A percentile compares a stretch with the other conserved stretches of the same genome.
Conservation (phyloP, 2,329 filamentous ascomycete species). For the Sporothrix brunneoviolacea region DNA sequence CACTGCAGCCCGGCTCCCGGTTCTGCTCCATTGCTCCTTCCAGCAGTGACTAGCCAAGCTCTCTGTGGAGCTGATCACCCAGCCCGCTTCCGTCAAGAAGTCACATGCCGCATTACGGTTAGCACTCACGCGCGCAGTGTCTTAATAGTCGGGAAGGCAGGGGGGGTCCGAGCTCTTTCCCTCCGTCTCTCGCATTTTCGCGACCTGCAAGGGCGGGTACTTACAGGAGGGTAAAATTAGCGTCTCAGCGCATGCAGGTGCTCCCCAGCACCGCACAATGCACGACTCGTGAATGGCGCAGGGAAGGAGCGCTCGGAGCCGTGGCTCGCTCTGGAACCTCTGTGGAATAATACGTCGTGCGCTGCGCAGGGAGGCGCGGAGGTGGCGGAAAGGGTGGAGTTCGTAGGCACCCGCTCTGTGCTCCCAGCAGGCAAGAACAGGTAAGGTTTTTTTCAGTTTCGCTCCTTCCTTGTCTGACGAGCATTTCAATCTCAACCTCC, state of each 20-base stretch:
- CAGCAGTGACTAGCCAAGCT: too few species aligned
- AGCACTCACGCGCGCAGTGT: too few species aligned
- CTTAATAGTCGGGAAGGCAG: too few species aligned
- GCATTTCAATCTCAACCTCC: conserved; percentile 6
- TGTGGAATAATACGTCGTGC: too few species aligned
- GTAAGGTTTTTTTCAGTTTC: not conserved
- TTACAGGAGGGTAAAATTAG: not conserved
- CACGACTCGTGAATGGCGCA: not conserved
- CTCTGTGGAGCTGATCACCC: too few species aligned
- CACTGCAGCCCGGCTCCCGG: too few species aligned
- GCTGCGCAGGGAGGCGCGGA: conserved; percentile 9
- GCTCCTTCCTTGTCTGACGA: conserved; percentile 9
- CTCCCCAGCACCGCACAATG: not conserved
- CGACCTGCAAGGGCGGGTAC: conserved; percentile 2
- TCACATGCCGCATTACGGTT: too few species aligned
- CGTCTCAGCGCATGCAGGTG: conserved; percentile 2
- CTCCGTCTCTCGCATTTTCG: not conserved
- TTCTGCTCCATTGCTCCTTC: too few species aligned
- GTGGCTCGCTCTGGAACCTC: too few species aligned
- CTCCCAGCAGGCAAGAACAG: too few species aligned
- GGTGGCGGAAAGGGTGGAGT: conserved; percentile 12
- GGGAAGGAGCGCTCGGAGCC: too few species aligned
- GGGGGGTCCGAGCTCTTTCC: not conserved
- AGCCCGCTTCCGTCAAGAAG: too few species aligned
- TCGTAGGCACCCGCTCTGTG: conserved; percentile 1